These are phyloP conservation scores for Ophiocordyceps unilateralis DNA, from an alignment of 2,329 filamentous ascomycete species.

Conservation along the genomic window DNA sequence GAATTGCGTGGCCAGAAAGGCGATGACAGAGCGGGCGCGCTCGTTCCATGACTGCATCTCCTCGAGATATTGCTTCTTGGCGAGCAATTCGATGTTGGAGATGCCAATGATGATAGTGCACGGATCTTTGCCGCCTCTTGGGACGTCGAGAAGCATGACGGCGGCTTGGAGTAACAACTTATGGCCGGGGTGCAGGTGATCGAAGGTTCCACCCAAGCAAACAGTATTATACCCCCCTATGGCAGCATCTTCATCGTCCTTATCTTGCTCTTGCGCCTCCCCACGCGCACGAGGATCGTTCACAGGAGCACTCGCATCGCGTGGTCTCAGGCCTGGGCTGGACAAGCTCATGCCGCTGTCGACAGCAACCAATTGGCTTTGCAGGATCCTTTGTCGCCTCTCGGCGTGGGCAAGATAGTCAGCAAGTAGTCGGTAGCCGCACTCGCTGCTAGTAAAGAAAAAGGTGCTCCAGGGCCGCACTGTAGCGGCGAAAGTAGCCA, in stretches of 20 bases:
- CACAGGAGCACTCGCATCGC: background rate
- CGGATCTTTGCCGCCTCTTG: conserved; percentile 12
- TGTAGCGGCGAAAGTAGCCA: conserved; percentile 32
- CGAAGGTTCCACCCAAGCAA: conserved; percentile 85
- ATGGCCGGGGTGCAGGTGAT: conserved; percentile 88
- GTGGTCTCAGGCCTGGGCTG: background rate
- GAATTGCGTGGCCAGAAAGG: conserved; percentile 54
- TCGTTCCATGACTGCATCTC: conserved; percentile 65
- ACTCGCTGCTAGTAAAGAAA: conserved; percentile 48
- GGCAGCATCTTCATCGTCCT: background rate
- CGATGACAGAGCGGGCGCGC: conserved; percentile 50
- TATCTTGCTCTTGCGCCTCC: background rate
- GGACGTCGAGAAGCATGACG: conserved; percentile 48
- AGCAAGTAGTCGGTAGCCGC: conserved; percentile 39
- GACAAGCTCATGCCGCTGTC: conserved; percentile 32
- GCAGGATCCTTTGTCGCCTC: conserved; percentile 25
- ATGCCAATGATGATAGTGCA: conserved; percentile 65
- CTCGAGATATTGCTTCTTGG: conserved; percentile 76
- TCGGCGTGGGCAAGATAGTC: conserved; percentile 30
- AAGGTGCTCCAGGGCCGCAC: conserved; percentile 45
- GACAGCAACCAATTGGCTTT: conserved; percentile 33
- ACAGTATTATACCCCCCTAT: conserved; percentile 24
- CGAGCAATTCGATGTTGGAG: conserved; percentile 70
- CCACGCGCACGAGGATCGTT: background rate
- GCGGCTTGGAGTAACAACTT: conserved; percentile 91